phyloP scores from a whole-genome alignment of 306 rosid species.

The Sicyos baderoa region DNA sequence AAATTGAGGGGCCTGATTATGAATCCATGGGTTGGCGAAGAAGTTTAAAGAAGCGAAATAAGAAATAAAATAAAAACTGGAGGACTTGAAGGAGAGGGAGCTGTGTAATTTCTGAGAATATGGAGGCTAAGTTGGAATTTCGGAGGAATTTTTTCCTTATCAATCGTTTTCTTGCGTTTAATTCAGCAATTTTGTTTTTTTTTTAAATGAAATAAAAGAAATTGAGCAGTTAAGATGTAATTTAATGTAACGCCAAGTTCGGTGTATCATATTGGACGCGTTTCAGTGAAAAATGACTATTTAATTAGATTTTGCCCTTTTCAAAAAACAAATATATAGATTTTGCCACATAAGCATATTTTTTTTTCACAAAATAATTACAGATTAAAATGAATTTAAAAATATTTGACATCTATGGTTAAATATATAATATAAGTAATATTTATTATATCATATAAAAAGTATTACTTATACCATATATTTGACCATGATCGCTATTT shows the following conservation, averaged over 20 bases:
- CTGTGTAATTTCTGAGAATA: background rate
- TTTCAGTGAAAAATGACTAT: background rate
- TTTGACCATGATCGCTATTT: too few species aligned
- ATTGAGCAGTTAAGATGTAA: background rate
- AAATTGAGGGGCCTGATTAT: background rate
- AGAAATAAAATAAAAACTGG: background rate
- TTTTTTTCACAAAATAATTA: too few species aligned
- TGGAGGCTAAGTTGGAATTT: background rate
- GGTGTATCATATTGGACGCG: background rate
- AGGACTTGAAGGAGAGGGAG: background rate
- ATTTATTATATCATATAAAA: too few species aligned
- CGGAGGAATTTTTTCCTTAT: background rate
- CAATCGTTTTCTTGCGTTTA: background rate
- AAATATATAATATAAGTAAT: too few species aligned
- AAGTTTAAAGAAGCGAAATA: background rate
- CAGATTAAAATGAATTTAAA: too few species aligned
- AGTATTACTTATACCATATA: too few species aligned
- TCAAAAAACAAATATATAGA: too few species aligned
- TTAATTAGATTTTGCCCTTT: too few species aligned
- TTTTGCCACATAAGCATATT: too few species aligned
- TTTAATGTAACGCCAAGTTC: slow-evolving; percentile 5
- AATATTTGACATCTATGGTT: too few species aligned
- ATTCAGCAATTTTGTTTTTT: background rate
- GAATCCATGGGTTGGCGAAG: background rate
- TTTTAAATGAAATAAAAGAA: too few species aligned